These are phyloP conservation scores for Coniosporium tulheliwenetii DNA, from an alignment of 2,329 filamentous ascomycete species.

Conservation along the genomic window DNA sequence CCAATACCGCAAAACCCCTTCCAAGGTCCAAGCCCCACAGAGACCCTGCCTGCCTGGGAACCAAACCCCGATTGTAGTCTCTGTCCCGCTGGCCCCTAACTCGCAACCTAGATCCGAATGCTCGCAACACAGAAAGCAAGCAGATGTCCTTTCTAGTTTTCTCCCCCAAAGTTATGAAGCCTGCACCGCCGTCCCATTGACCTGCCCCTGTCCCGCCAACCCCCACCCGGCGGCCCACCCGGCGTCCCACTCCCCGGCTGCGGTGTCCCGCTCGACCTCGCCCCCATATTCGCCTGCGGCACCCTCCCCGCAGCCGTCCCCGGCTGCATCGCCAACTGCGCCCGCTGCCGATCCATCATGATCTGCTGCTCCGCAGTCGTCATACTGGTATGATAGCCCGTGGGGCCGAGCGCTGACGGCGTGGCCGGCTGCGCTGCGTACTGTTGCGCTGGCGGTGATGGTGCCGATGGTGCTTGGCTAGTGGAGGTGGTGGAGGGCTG, in stretches of 20 bases:
- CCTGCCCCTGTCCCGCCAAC: no score
- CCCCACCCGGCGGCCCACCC: no score
- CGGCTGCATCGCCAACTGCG: constrained; percentile 17
- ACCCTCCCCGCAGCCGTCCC: constrained; percentile 2
- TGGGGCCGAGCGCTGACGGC: constrained; percentile 9
- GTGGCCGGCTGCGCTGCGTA: constrained; percentile 6
- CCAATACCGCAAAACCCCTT: no score
- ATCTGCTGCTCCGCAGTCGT: constrained; percentile 16
- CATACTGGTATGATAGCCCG: constrained; percentile 14
- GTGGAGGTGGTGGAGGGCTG: neutral
- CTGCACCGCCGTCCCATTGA: no score
- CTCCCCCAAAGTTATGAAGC: no score
- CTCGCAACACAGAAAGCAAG: no score
- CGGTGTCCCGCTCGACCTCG: neutral
- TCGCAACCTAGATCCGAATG: no score
- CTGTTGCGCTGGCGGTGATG: neutral
- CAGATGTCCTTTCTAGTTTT: no score
- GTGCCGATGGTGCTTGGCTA: neutral
- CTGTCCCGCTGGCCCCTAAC: no score
- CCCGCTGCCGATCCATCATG: constrained; percentile 20
- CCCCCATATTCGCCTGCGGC: constrained; percentile 5
- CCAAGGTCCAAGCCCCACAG: no score
- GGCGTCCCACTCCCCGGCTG: neutral
- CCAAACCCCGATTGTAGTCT: no score
- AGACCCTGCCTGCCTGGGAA: no score